These are phyloP conservation scores for Ogataea trehalophila DNA, from an alignment of 805 yeast species.

Conservation along the genomic window DNA sequence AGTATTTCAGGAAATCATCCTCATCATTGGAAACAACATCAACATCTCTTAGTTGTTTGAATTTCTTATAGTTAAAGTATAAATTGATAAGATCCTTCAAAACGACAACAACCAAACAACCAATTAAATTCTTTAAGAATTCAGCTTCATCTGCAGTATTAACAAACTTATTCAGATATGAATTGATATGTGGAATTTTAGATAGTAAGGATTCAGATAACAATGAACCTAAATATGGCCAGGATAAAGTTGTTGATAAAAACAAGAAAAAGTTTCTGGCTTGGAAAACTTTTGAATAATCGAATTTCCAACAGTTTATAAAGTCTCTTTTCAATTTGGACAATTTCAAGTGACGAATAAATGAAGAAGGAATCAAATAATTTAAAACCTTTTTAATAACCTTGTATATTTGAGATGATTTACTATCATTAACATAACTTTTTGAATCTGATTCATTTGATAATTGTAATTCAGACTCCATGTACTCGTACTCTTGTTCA, in stretches of 20 bases:
- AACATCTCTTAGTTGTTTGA: constrained; percentile 23
- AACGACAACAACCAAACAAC: constrained; percentile 28
- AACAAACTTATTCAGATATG: constrained; percentile 16
- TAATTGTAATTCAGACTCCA: constrained; percentile 6
- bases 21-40: constrained; percentile 14
- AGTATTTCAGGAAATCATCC: neutral
- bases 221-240: constrained; percentile 32
- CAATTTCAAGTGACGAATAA: constrained; percentile 12
- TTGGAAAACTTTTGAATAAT: constrained; percentile 27
- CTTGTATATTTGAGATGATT: neutral
- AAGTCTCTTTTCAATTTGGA: constrained; percentile 27
- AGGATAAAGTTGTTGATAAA: constrained; percentile 25
- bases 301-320: constrained; percentile 21
- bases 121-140: constrained; percentile 32
- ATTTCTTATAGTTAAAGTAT: constrained; percentile 29
- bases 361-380: constrained; percentile 5
- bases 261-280: constrained; percentile 13
- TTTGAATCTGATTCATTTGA: neutral
- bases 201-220: constrained; percentile 20
- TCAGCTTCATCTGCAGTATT: constrained; percentile 35
- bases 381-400: neutral
- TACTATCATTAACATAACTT: neutral
- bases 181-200: constrained; percentile 19
- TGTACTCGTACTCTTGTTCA: constrained; percentile 18
- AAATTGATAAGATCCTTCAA: constrained; percentile 30